Evolutionary conservation across 2,329 filamentous ascomycete species (phyloP), one percentile per base, ranked within the genome.

Genomic region (Zymoseptoria passerinii): DNA sequence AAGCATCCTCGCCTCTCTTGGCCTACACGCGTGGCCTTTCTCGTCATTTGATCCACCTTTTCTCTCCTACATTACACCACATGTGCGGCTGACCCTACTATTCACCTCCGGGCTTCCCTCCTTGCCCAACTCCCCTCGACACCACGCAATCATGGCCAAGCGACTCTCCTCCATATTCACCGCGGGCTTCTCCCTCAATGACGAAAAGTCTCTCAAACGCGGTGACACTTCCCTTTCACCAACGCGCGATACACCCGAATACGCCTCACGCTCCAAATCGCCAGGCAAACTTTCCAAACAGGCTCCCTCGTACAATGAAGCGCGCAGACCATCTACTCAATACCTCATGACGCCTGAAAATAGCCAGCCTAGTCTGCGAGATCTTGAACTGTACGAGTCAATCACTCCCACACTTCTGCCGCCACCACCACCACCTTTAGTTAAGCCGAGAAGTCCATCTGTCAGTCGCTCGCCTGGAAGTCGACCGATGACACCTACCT

Each of bases 81-180:
- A 44, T 44, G 35, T 44, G n/a, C 35, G n/a, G 35, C 35, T 44
- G 35, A 44, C 35, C 16, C 23, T 13, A 44, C 5, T 16, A 44
- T 44, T n/a, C 35, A n/a, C 35, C 35, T 7, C 16, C 5, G 16
- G 35, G 16, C 35, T 16, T 44, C 35, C 35, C 4, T 44, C 35
- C 13, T 44, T 44, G 35, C n/a, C 35, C 35, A 13, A 44, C 35
- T 6, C 16, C 35, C 35, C 35, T 44, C 35, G 35, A 44, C 13
- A 16, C 35, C 35, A 44, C 35, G 35, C 35, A 51, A 58, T 48
- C 54, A 66, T 66, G 64, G 52, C 64, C 27, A 54, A 58, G 53
- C 63, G 64, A 54, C 58, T 66, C 27, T 66, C 64, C 18, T 57
- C 64, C 55, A 63, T 66, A 19, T 63, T 66, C 53, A 63, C 59